Evolutionary conservation across 1,284 basidiomycete species (phyloP).

Genomic region (Austroboletus niveus): DNA sequence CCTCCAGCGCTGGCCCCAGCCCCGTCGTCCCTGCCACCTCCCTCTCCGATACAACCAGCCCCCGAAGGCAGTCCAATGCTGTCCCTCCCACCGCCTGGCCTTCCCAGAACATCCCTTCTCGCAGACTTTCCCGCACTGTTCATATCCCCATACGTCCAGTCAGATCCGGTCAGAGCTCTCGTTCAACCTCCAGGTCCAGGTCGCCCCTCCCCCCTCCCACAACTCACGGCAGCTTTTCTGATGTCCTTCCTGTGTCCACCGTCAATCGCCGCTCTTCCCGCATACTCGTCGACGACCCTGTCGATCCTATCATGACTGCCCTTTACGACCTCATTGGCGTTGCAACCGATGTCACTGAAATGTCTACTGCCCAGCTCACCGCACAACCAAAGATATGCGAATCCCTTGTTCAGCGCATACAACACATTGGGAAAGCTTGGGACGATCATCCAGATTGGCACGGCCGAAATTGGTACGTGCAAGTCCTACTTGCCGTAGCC

Average conservation of each 20-base stretch:
- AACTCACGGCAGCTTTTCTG: constrained; percentile 62
- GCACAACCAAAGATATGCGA: constrained; percentile 84
- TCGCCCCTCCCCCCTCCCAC: constrained; percentile 85
- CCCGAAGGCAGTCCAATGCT: constrained; percentile 56
- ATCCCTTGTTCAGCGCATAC: constrained; percentile 85
- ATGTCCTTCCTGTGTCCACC: constrained; percentile 50
- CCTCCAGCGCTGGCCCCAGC: constrained; percentile 39
- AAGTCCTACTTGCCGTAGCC: constrained; percentile 94
- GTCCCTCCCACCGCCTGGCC: constrained; percentile 56
- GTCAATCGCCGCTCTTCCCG: constrained; percentile 69
- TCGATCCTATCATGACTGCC: constrained; percentile 87
- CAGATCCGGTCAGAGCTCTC: constrained; percentile 81
- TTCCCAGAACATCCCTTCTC: constrained; percentile 55
- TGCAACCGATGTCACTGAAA: constrained; percentile 94
- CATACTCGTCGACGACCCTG: constrained; percentile 72
- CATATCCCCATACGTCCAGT: constrained; percentile 70
- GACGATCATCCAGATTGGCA: constrained; percentile 98
- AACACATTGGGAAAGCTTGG: constrained; percentile 92
- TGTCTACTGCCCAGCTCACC: constrained; percentile 83
- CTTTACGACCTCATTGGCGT: constrained; percentile 92
- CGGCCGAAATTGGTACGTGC: constrained; percentile 97
- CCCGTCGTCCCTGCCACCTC: constrained; percentile 55
- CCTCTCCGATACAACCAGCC: constrained; percentile 59
- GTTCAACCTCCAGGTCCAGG: constrained; percentile 92
- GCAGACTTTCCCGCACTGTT: constrained; percentile 77